phyloP scores from a whole-genome alignment of 106 monocot genomes.

The Allium sativum region DNA sequence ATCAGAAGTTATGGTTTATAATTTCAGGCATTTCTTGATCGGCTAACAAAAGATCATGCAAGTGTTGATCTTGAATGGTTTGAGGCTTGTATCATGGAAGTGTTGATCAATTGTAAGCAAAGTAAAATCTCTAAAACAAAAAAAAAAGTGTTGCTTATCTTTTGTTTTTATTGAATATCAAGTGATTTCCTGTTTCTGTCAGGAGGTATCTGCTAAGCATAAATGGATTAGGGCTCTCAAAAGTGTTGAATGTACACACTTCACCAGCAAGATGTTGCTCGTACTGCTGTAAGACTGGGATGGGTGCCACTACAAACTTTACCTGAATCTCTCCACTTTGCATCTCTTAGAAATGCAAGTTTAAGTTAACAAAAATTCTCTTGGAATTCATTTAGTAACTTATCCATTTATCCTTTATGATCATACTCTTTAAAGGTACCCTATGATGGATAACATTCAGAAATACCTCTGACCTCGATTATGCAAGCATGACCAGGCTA shows the following conservation, averaged over 20 bases:
- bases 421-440: slow-evolving; percentile 48
- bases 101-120: too few species aligned
- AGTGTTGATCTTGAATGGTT: slow-evolving; percentile 25
- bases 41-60: slow-evolving; percentile 20
- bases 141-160: too few species aligned
- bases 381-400: not conserved
- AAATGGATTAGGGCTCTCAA: slow-evolving; percentile 85
- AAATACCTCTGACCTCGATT: slow-evolving; percentile 67
- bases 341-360: slow-evolving; percentile 95
- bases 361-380: slow-evolving; percentile 2
- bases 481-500: slow-evolving; percentile 50
- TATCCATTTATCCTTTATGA: slow-evolving; percentile 5
- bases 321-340: slow-evolving; percentile 90
- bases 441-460: slow-evolving; percentile 78
- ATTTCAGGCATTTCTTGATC: slow-evolving; percentile 20
- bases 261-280: slow-evolving; percentile 85
- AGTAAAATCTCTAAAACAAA: slow-evolving; percentile 15
- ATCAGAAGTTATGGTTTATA: not conserved
- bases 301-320: slow-evolving; percentile 98
- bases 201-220: slow-evolving; percentile 92
- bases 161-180: too few species aligned
- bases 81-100: slow-evolving; percentile 18
- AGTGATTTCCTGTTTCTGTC: slow-evolving; percentile 7
- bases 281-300: slow-evolving; percentile 93
- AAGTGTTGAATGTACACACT: slow-evolving; percentile 98